phyloP scores from a whole-genome alignment of 2,329 filamentous ascomycete genomes.

The Stemphylium vesicarium region DNA sequence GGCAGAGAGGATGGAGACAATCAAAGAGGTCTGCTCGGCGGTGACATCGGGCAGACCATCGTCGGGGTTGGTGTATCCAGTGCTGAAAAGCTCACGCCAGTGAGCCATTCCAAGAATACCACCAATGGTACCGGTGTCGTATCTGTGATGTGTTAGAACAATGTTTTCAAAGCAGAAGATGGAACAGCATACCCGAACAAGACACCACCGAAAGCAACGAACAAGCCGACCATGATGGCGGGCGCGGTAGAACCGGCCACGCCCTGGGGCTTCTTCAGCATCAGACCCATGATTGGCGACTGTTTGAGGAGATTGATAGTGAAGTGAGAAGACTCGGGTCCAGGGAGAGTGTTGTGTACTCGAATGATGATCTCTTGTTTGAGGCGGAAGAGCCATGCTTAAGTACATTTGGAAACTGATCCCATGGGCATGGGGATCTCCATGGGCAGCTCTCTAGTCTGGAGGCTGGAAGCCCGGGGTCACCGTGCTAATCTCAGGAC shows the following conservation, averaged over 20 bases:
- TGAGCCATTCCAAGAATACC: slow-evolving; percentile 75
- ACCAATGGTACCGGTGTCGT: slow-evolving; percentile 49
- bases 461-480: slow-evolving; percentile 33
- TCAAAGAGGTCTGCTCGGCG: slow-evolving; percentile 67
- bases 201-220: slow-evolving; percentile 57
- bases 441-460: slow-evolving; percentile 28
- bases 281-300: slow-evolving; percentile 41
- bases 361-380: slow-evolving; percentile 10
- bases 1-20: slow-evolving; percentile 82
- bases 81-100: slow-evolving; percentile 69
- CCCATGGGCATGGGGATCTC: slow-evolving; percentile 25
- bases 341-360: slow-evolving; percentile 8
- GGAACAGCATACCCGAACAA: slow-evolving; percentile 44
- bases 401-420: slow-evolving; percentile 28
- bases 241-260: slow-evolving; percentile 63
- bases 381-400: slow-evolving; percentile 21
- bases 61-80: slow-evolving; percentile 41
- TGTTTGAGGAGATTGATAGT: slow-evolving; percentile 11
- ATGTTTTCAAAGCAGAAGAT: not conserved
- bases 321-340: slow-evolving; percentile 6
- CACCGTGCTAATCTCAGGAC: slow-evolving; percentile 21
- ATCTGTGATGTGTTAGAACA: slow-evolving; percentile 30
- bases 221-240: slow-evolving; percentile 50
- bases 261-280: slow-evolving; percentile 72
- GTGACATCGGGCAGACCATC: slow-evolving; percentile 49